Percentiles rank a stretch among this genome's conserved stretches.
These are phyloP conservation scores for Globisporangium canariense DNA, from an alignment of 352 stramenopile genomes.

Conservation along the genomic window DNA sequence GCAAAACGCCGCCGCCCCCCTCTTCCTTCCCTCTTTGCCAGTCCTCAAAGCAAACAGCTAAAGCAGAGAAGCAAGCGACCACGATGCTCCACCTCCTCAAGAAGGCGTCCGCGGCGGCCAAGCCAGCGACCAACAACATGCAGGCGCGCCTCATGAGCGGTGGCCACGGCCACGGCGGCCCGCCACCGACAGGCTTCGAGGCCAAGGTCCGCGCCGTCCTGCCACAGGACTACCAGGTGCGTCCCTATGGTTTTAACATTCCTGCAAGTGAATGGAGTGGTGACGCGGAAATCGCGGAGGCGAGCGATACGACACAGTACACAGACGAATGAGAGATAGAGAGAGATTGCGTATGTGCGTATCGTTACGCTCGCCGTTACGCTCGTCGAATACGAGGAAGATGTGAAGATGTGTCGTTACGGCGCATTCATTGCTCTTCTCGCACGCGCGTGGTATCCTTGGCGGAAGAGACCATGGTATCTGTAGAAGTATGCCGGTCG, in stretches of 20 bases:
- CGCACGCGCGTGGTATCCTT: background rate
- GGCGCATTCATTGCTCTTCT: background rate
- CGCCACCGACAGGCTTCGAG: slow-evolving; percentile 70
- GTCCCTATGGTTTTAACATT: slow-evolving; percentile 2
- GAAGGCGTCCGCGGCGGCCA: slow-evolving; percentile 53
- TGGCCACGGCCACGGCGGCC: slow-evolving; percentile 54
- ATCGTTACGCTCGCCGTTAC: background rate
- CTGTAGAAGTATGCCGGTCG: background rate
- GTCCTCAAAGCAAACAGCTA: slow-evolving; percentile 12
- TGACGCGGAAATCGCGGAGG: background rate
- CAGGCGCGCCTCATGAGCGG: slow-evolving; percentile 75
- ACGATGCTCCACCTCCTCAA: slow-evolving; percentile 79
- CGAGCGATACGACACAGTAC: background rate
- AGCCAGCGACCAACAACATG: slow-evolving; percentile 45
- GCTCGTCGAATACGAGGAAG: background rate
- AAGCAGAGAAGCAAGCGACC: slow-evolving; percentile 4
- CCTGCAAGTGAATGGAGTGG: background rate
- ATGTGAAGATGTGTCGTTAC: background rate
- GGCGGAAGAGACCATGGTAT: too few species aligned
- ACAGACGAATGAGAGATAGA: background rate
- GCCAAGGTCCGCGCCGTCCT: slow-evolving; percentile 83
- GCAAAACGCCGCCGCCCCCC: slow-evolving; percentile 11
- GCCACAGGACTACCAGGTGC: slow-evolving; percentile 84
- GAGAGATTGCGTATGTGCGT: background rate
- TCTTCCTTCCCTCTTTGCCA: slow-evolving; percentile 1